Percentiles rank a stretch among this genome's conserved stretches.
phyloP scores from a whole-genome alignment of 2,329 filamentous ascomycete species.

The Penicillium nordicum region DNA sequence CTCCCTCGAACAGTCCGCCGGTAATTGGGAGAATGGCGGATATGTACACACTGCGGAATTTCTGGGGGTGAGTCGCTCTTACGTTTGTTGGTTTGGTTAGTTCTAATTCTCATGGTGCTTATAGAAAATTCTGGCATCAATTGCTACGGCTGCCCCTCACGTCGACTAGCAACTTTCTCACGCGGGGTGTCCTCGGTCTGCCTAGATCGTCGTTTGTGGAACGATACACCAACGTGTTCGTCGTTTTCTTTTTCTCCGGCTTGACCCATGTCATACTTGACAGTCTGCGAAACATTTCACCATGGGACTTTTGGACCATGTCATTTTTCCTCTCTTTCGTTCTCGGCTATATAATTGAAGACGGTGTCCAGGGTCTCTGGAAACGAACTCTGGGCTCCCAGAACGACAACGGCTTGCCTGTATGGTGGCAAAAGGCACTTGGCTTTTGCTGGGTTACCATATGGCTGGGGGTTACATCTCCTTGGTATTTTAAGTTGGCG shows the following conservation, averaged over 20 bases:
- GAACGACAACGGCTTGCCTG: not conserved
- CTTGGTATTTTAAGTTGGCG: conserved; percentile 10
- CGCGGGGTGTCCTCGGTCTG: conserved; percentile 19
- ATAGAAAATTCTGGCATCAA: conserved; percentile 33
- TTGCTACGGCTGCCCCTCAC: conserved; percentile 25
- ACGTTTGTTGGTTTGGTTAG: not conserved
- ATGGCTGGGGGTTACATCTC: conserved; percentile 19
- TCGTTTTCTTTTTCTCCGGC: conserved; percentile 31
- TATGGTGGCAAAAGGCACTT: conserved; percentile 11
- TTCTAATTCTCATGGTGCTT: not conserved
- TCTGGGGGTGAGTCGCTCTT: conserved; percentile 26
- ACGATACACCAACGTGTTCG: conserved; percentile 27
- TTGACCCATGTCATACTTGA: conserved; percentile 22
- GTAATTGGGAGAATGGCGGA: conserved; percentile 24
- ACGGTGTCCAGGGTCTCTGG: conserved; percentile 24
- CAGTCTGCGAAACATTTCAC: conserved; percentile 13
- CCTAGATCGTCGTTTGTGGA: conserved; percentile 19
- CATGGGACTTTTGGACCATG: conserved; percentile 16
- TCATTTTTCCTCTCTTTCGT: conserved; percentile 24
- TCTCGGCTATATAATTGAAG: conserved; percentile 31
- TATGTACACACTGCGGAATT: conserved; percentile 25
- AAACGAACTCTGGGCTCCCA: not conserved
- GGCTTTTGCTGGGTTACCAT: conserved; percentile 12
- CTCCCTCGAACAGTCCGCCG: conserved; percentile 23
- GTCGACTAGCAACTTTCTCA: conserved; percentile 18